Percentiles rank a stretch among this genome's conserved stretches.
Evolutionary conservation across 2,329 filamentous ascomycete species (phyloP).

Genomic region (Cercospora zeae-maydis): DNA sequence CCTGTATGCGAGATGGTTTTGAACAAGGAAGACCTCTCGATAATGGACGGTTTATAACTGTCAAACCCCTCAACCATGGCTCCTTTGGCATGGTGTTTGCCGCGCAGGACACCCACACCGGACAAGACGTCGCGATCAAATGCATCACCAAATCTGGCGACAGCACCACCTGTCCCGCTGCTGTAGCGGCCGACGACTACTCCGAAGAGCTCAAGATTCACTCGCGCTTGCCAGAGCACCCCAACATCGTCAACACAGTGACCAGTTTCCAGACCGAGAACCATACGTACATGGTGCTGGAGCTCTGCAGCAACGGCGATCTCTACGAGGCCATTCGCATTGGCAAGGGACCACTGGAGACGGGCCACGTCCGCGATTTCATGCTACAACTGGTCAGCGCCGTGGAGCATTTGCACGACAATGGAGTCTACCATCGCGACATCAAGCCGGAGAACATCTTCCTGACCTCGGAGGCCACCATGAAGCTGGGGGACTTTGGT

Average conservation of each 20-base stretch:
- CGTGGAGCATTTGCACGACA: slow-evolving; percentile 83
- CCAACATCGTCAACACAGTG: slow-evolving; percentile 90
- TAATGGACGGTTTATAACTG: slow-evolving; percentile 77
- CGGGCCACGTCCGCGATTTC: slow-evolving; percentile 93
- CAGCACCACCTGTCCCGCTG: slow-evolving; percentile 56
- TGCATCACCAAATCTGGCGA: slow-evolving; percentile 82
- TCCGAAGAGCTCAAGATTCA: slow-evolving; percentile 81
- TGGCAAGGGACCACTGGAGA: slow-evolving; percentile 83
- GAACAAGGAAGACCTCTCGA: slow-evolving; percentile 74
- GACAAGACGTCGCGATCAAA: slow-evolving; percentile 87
- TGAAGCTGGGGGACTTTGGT: slow-evolving; percentile 97
- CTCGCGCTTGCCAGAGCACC: slow-evolving; percentile 70
- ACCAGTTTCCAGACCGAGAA: slow-evolving; percentile 88
- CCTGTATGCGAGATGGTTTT: slow-evolving; percentile 83
- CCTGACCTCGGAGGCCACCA: slow-evolving; percentile 74
- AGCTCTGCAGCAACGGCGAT: slow-evolving; percentile 93
- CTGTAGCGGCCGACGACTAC: slow-evolving; percentile 74
- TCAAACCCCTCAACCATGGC: slow-evolving; percentile 94
- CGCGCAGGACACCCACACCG: slow-evolving; percentile 73
- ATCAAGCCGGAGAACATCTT: slow-evolving; percentile 99
- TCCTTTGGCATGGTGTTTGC: slow-evolving; percentile 99
- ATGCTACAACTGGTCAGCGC: slow-evolving; percentile 93
- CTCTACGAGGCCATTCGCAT: slow-evolving; percentile 95
- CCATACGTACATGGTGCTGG: slow-evolving; percentile 87
- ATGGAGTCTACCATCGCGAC: slow-evolving; percentile 91